Percentiles rank a stretch among this genome's conserved stretches.
Evolutionary conservation across 225 moss, liverwort and hornwort genomes (phyloP).

Genomic region (Lunularia cruciata): DNA sequence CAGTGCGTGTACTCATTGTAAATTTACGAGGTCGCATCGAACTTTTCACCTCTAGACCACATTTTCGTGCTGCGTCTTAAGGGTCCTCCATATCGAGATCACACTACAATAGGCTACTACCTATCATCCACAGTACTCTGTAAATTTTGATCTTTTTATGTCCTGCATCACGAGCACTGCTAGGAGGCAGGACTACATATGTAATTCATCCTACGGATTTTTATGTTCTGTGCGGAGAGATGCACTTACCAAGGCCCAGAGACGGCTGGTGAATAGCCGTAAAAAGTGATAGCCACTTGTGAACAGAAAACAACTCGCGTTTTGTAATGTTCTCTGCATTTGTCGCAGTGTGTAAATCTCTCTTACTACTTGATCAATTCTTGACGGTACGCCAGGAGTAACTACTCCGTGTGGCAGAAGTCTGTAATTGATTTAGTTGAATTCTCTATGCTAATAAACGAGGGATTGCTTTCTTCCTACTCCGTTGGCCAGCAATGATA

Average conservation of each 20-base stretch:
- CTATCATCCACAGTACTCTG: neutral
- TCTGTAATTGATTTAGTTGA: too few species aligned
- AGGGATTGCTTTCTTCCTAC: too few species aligned
- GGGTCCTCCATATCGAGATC: conserved; percentile 1
- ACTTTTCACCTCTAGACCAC: neutral
- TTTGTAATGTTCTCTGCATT: too few species aligned
- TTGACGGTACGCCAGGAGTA: too few species aligned
- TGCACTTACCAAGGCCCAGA: neutral
- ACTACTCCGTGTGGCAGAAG: too few species aligned
- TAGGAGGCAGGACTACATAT: neutral
- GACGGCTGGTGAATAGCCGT: neutral
- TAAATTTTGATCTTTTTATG: neutral
- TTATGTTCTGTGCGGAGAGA: neutral
- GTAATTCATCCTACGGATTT: neutral
- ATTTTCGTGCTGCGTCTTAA: neutral
- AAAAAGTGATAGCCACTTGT: too few species aligned
- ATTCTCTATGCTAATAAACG: too few species aligned
- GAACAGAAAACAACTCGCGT: too few species aligned
- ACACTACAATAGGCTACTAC: neutral
- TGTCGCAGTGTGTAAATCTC: too few species aligned
- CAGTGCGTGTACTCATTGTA: conserved; percentile 6
- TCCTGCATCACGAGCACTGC: neutral
- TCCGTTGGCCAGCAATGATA: too few species aligned
- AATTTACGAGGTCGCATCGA: conserved; percentile 8
- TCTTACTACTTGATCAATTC: too few species aligned